Evolutionary conservation across 1,139 yeast genomes (phyloP).

Genomic region (Lodderomyces jiufengensis): DNA sequence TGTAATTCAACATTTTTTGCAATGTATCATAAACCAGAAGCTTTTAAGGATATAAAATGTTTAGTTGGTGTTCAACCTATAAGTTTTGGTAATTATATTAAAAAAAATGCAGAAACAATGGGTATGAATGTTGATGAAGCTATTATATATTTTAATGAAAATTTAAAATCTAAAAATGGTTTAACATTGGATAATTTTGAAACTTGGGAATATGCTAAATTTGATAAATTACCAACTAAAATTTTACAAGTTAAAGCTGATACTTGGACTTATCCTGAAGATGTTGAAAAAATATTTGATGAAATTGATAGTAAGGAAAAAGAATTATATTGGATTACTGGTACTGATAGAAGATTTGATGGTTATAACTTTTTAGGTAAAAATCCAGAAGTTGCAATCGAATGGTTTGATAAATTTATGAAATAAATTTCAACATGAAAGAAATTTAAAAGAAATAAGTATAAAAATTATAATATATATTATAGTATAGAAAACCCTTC

Average conservation of each 20-base stretch:
- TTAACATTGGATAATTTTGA: slow-evolving; percentile 1
- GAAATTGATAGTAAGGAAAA: background rate
- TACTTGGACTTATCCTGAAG: slow-evolving; percentile 1
- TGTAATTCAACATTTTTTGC: slow-evolving; percentile 3
- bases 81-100: background rate
- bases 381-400: background rate
- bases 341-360: slow-evolving; percentile 2
- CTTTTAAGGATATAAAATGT: slow-evolving; percentile 1
- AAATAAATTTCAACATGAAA: no score
- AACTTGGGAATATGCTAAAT: slow-evolving; percentile 1
- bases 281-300: slow-evolving; percentile 1
- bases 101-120: background rate
- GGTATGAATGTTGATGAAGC: slow-evolving; percentile 3
- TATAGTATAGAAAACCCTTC: no score
- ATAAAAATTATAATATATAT: no score
- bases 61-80: slow-evolving; percentile 4
- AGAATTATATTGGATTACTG: slow-evolving; percentile 3
- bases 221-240: slow-evolving; percentile 1
- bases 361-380: slow-evolving; percentile 4
- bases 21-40: slow-evolving; percentile 2
- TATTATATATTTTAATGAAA: background rate
- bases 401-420: slow-evolving; percentile 3
- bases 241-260: slow-evolving; percentile 1
- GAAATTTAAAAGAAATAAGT: no score
- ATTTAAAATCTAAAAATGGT: background rate